A percentile compares a stretch with the other conserved stretches of the same genome.
These are phyloP conservation scores for Macrocystidia cucumis DNA, from an alignment of 1,284 basidiomycete genomes.

Conservation along the genomic window DNA sequence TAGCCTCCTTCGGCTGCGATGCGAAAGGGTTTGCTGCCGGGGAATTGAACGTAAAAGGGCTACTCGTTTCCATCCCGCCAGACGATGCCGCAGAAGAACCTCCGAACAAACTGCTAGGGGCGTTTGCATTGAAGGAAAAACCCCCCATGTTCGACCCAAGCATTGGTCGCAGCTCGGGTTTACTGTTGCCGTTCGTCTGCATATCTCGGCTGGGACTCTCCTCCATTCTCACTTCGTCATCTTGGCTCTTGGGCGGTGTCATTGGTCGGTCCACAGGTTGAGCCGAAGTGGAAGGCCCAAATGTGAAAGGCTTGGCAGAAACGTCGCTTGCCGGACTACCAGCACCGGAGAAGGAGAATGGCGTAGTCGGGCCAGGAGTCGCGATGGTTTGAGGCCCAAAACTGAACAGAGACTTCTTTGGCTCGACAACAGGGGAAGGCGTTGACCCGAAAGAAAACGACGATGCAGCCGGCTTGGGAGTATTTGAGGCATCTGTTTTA, in stretches of 20 bases:
- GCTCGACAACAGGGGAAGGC: conserved; percentile 13
- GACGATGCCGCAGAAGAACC: conserved; percentile 15
- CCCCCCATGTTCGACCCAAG: no score
- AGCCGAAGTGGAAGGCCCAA: conserved; percentile 21
- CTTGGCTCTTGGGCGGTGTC: conserved; percentile 48
- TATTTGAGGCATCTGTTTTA: conserved; percentile 3
- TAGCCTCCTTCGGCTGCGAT: conserved; percentile 7
- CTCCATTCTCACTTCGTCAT: conserved; percentile 59
- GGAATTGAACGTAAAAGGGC: conserved; percentile 30
- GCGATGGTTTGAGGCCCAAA: conserved; percentile 16
- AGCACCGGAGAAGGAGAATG: conserved; percentile 21
- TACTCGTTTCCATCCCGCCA: conserved; percentile 18
- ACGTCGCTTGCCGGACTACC: conserved; percentile 19
- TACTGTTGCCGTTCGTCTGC: conserved; percentile 25
- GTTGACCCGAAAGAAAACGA: conserved; percentile 17
- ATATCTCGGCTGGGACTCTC: conserved; percentile 59
- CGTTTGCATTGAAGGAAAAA: conserved; percentile 35
- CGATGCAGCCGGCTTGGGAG: conserved; percentile 7
- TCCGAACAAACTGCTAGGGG: conserved; percentile 11
- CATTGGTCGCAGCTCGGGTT: conserved; percentile 25
- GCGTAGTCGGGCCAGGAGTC: conserved; percentile 12
- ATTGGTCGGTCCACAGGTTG: conserved; percentile 30
- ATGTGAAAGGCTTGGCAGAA: conserved; percentile 27
- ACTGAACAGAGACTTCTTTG: conserved; percentile 17
- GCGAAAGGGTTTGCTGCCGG: conserved; percentile 21